These are phyloP conservation scores for Botryotinia calthae DNA, from an alignment of 2,329 filamentous ascomycete species.

Conservation along the genomic window DNA sequence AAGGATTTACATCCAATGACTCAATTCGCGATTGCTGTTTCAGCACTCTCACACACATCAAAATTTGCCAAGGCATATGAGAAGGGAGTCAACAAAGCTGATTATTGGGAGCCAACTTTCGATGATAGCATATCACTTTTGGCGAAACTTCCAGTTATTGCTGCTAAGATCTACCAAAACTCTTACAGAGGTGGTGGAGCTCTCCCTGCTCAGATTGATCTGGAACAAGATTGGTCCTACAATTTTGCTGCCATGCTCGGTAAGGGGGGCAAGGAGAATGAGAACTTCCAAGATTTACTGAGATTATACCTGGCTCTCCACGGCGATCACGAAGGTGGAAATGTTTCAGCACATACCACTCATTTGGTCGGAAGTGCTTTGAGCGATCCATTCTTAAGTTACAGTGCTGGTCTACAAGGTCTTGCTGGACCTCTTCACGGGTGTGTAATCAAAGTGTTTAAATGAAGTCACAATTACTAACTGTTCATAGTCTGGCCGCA, in stretches of 20 bases:
- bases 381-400: slow-evolving; percentile 92
- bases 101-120: slow-evolving; percentile 98
- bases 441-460: slow-evolving; percentile 43
- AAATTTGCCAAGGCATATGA: slow-evolving; percentile 93
- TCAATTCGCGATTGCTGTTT: slow-evolving; percentile 91
- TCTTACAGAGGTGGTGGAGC: slow-evolving; percentile 75
- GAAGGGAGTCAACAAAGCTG: slow-evolving; percentile 84
- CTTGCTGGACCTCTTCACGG: slow-evolving; percentile 90
- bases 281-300: slow-evolving; percentile 92
- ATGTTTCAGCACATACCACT: slow-evolving; percentile 92
- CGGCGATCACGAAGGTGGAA: slow-evolving; percentile 96
- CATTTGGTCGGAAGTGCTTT: slow-evolving; percentile 94
- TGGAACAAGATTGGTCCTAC: slow-evolving; percentile 93
- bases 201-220: slow-evolving; percentile 73
- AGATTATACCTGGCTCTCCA: slow-evolving; percentile 93
- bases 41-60: slow-evolving; percentile 92
- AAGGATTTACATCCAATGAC: slow-evolving; percentile 96
- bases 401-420: slow-evolving; percentile 92
- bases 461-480: slow-evolving; percentile 13
- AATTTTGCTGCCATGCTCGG: slow-evolving; percentile 97
- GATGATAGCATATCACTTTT: slow-evolving; percentile 92
- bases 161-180: slow-evolving; percentile 96
- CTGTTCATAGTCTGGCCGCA: slow-evolving; percentile 67
- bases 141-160: slow-evolving; percentile 94
- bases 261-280: slow-evolving; percentile 81